These are phyloP conservation scores for Rhododendron kiyosumense DNA, from an alignment of 148 eudicot species.

Conservation along the genomic window DNA sequence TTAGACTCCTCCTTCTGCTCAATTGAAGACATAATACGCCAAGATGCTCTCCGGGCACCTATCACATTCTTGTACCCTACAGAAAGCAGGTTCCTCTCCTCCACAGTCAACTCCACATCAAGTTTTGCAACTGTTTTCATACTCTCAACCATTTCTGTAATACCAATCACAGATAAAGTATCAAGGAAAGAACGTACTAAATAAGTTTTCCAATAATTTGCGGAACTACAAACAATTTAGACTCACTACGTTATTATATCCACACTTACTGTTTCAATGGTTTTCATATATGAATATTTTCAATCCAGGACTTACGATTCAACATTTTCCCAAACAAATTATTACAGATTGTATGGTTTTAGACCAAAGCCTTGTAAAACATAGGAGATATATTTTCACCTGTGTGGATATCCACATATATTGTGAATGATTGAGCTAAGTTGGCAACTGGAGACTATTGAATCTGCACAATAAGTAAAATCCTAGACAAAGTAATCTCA, in stretches of 20 bases:
- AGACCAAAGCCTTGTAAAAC: background rate
- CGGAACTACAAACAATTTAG: background rate
- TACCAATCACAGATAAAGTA: background rate
- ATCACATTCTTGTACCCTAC: slow-evolving; percentile 30
- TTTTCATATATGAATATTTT: background rate
- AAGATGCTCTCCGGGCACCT: slow-evolving; percentile 29
- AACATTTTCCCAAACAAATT: background rate
- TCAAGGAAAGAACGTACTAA: background rate
- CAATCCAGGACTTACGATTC: background rate
- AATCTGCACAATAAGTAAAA: background rate
- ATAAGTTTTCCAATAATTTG: background rate
- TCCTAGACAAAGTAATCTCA: background rate
- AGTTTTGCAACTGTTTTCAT: slow-evolving; percentile 18
- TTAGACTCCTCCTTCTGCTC: slow-evolving; percentile 24
- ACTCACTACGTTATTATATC: background rate
- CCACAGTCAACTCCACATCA: slow-evolving; percentile 20
- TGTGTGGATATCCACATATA: background rate
- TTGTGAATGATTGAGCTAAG: background rate
- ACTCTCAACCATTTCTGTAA: slow-evolving; percentile 23
- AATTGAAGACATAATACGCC: slow-evolving; percentile 25
- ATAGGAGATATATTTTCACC: background rate
- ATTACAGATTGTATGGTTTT: background rate
- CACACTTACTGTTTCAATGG: background rate
- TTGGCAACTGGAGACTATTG: background rate
- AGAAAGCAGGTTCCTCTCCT: slow-evolving; percentile 27